Conservation (phyloP, 306 rosid species). For the Albizia julibrissin region DNA sequence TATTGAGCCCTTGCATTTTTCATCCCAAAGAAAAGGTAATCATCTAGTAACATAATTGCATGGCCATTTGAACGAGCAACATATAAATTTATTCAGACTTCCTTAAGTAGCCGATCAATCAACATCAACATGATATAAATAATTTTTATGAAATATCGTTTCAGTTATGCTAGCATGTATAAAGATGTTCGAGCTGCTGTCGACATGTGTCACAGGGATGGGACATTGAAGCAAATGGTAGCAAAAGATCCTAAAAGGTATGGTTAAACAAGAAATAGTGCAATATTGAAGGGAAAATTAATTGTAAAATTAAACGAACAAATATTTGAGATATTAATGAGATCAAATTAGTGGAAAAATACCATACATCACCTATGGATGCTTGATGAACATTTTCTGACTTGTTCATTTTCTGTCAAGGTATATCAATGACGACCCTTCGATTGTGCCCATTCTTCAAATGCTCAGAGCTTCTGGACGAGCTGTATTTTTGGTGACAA, state of each 20-base stretch:
- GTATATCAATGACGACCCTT: conserved; percentile 74
- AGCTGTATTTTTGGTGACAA: conserved; percentile 92
- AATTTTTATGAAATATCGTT: conserved; percentile 22
- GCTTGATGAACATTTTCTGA: conserved; percentile 27
- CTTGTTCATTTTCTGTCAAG: conserved; percentile 41
- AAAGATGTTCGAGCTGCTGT: conserved; percentile 99
- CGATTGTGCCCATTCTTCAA: conserved; percentile 91
- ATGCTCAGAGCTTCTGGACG: conserved; percentile 95
- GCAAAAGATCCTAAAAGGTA: conserved; percentile 89
- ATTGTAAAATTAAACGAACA: neutral
- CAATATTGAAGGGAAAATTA: conserved; percentile 21
- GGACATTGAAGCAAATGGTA: conserved; percentile 97
- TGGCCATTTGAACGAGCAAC: neutral
- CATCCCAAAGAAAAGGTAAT: neutral
- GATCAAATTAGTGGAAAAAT: conserved; percentile 21
- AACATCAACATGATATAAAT: conserved; percentile 8
- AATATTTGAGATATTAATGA: conserved; percentile 1
- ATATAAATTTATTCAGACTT: conserved; percentile 17
- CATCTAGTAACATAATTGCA: neutral
- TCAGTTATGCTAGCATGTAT: conserved; percentile 84
- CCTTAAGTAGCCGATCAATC: conserved; percentile 18
- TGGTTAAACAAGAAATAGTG: conserved; percentile 25
- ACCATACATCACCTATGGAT: conserved; percentile 15
- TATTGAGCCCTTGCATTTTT: conserved; percentile 9
- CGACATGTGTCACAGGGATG: conserved; percentile 98